Conservation (phyloP, 169 alveolate species). For the Eimeria maxima region DNA sequence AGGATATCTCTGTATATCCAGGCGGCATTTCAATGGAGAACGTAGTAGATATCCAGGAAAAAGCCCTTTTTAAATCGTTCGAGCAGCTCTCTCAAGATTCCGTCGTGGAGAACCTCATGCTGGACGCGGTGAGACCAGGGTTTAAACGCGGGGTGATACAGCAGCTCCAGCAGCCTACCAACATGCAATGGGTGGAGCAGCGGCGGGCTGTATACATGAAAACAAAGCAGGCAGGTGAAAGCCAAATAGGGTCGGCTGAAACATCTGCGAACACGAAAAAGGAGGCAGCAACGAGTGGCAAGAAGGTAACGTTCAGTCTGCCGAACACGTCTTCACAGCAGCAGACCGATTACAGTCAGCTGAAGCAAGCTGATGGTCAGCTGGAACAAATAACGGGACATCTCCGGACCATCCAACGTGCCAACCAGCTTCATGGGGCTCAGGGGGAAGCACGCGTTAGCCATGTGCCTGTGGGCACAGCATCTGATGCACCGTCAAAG, state of each 20-base stretch:
- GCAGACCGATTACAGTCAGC: not conserved
- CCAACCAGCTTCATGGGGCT: not conserved
- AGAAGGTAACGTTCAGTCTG: constrained; percentile 44
- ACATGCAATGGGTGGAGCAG: constrained; percentile 58
- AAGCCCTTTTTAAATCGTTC: constrained; percentile 3
- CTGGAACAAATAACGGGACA: not conserved
- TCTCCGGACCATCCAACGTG: not conserved
- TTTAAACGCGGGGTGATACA: constrained; percentile 32
- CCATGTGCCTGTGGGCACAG: not conserved
- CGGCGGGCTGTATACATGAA: not conserved
- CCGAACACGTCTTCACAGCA: not conserved
- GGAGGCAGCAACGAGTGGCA: constrained; percentile 28
- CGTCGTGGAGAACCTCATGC: constrained; percentile 66
- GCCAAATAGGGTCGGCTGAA: not conserved
- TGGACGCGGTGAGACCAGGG: constrained; percentile 76
- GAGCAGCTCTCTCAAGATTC: constrained; percentile 36
- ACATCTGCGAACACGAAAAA: not conserved
- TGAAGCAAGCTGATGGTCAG: not conserved
- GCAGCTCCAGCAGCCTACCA: constrained; percentile 74
- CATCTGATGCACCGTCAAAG: not conserved
- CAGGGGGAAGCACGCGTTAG: not conserved
- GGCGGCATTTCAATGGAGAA: constrained; percentile 50
- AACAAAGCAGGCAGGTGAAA: not conserved
- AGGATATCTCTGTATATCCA: constrained; percentile 48
- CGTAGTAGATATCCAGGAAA: constrained; percentile 68